Base-by-base conservation (phyloP, 2,329 filamentous ascomycete species). In the Knufia petricola region DNA sequence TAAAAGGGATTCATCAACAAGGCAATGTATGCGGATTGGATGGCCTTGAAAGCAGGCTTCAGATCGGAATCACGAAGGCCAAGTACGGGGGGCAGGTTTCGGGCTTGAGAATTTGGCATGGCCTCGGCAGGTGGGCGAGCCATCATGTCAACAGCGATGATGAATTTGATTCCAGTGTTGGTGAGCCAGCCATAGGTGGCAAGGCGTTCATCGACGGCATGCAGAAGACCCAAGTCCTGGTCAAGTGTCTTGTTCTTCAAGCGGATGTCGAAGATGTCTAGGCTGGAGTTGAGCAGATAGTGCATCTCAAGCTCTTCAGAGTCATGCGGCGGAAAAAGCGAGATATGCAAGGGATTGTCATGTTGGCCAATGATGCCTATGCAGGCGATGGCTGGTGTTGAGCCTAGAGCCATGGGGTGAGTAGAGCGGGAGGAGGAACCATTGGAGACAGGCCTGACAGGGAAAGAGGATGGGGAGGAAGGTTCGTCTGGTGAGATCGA, bases 101-200 rank as follows among this genome's bases (percentile, higher is more conserved):
- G 58, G 53, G 61, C 61, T 58, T 62, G 60, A 28, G 41, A 56
- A 34, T 41, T 52, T 26, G 28, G 42, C 52, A 50, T 38, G 46
- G 47, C n/a, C 43, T 55, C 65, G 34, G 61, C 53, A 6, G 73
- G 67, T 43, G 76, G 69, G 19, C 84, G 73, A 1, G 88, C 89
- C 57, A 88, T 81, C 78, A 94, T 87, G 68, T 98, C 90, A 24
- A 96, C 84, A 2, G 95, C 79, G 54, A 88, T 83, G 28, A 96
- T 81, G 61, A 98, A 82, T 64, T 90, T 89, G 55, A 95, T 81
- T 34, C 88, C 88, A 21, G 92, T 96, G 67, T 95, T 96, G 49
- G 92, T 95, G 67, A 96, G 79, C 80, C 87, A 95, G 60, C 92
- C 92, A 70, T 96, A 98, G 57, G 88, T 85, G 30, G 89, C 88